Conservation (phyloP, 192 early-diverging fungal species). For the Coemansia sp. region DNA sequence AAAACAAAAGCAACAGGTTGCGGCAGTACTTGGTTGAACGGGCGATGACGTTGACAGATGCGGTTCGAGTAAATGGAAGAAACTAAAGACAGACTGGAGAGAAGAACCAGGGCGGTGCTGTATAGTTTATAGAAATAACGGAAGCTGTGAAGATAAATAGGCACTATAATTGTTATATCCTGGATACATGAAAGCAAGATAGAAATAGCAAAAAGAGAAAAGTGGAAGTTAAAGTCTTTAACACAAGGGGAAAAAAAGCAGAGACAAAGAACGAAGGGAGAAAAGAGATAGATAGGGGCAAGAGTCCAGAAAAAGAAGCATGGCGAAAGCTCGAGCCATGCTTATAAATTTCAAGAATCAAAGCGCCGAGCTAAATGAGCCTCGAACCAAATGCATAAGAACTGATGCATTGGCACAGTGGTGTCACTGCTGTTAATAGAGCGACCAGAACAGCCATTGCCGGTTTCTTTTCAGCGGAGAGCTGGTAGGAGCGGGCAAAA, state of each 20-base stretch:
- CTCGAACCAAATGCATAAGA: conserved; percentile 12
- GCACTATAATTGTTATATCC: background rate
- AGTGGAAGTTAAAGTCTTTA: background rate
- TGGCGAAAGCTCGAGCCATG: conserved; percentile 7
- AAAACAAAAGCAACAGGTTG: background rate
- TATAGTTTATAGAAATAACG: background rate
- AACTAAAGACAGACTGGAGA: background rate
- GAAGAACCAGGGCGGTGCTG: background rate
- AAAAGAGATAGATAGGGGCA: background rate
- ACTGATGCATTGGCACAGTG: background rate
- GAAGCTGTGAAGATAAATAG: background rate
- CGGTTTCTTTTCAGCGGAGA: background rate
- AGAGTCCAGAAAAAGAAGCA: conserved; percentile 2
- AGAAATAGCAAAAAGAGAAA: conserved; percentile 6
- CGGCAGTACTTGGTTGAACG: background rate
- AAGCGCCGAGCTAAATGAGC: background rate
- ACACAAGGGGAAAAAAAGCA: conserved; percentile 2
- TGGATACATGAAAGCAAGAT: background rate
- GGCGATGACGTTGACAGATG: background rate
- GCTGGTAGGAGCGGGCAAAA: background rate
- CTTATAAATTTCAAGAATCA: background rate
- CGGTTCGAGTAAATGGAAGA: background rate
- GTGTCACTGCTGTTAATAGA: background rate
- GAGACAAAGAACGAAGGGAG: background rate
- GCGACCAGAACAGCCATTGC: background rate